Conservation (phyloP, 306 rosid species). For the Dryas octopetala region DNA sequence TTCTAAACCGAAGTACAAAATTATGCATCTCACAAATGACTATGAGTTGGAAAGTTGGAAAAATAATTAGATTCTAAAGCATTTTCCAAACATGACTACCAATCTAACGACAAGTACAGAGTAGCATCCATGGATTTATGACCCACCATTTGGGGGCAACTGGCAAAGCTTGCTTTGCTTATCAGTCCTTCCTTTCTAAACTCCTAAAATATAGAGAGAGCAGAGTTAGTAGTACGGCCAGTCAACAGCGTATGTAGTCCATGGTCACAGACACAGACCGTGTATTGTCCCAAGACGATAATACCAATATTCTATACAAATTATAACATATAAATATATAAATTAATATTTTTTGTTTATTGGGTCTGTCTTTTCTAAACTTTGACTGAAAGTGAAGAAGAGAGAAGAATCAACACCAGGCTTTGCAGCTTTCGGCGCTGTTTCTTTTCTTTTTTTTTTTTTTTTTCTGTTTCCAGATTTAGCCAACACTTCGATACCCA, state of each 20-base stretch:
- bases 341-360: conserved; percentile 19
- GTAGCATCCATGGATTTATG: background rate
- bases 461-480: conserved; percentile 30
- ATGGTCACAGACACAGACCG: background rate
- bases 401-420: conserved; percentile 14
- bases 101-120: background rate
- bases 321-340: background rate
- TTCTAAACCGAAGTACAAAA: too few relatives aligned
- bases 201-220: background rate
- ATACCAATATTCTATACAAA: background rate
- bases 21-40: too few relatives aligned
- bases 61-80: too few relatives aligned
- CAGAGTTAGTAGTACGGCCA: background rate
- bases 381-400: conserved; percentile 48
- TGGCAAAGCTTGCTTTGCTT: background rate
- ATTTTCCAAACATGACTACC: too few relatives aligned
- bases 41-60: too few relatives aligned
- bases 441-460: conserved; percentile 31
- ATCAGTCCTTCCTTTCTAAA: background rate
- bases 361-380: conserved; percentile 43
- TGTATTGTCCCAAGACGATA: conserved; percentile 26
- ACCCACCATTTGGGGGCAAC: conserved; percentile 16
- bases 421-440: conserved; percentile 79
- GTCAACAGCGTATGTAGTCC: conserved; percentile 17
- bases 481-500: conserved; percentile 25